Evolutionary conservation across 2,329 filamentous ascomycete species (phyloP).

Genomic region (Colletotrichum simmondsii): DNA sequence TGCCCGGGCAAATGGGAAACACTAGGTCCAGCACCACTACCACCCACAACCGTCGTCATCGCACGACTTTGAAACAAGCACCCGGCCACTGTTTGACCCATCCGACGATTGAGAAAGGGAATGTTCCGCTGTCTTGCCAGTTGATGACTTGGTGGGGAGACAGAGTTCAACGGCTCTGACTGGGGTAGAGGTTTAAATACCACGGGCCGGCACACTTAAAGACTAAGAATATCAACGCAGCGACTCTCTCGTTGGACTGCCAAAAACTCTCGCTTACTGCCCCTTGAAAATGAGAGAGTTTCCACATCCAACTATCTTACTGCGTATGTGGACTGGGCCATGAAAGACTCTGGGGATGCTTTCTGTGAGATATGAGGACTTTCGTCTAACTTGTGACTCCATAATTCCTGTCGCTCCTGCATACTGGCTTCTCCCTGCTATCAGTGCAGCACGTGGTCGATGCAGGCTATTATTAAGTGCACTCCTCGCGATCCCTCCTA

Average conservation of each 20-base stretch:
- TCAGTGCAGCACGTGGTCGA: neutral
- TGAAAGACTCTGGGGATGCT: neutral
- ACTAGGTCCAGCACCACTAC: constrained; percentile 17
- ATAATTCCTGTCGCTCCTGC: constrained; percentile 26
- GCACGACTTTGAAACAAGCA: constrained; percentile 29
- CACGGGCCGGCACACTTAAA: neutral
- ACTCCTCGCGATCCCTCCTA: neutral
- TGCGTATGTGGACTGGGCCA: neutral
- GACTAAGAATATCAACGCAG: neutral
- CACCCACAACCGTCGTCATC: constrained; percentile 24
- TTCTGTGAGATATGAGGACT: neutral
- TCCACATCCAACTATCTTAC: neutral
- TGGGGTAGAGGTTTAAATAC: neutral
- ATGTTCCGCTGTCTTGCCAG: neutral
- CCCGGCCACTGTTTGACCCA: constrained; percentile 32
- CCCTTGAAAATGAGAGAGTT: neutral
- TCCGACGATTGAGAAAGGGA: neutral
- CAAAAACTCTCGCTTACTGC: neutral
- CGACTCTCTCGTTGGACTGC: neutral
- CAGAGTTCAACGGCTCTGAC: constrained; percentile 2
- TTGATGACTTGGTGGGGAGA: neutral
- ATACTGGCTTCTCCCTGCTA: neutral
- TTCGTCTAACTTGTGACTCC: neutral
- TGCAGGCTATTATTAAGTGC: neutral
- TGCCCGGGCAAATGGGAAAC: constrained; percentile 9